These are phyloP conservation scores for Articulospora tetracladia DNA, from an alignment of 495 filamentous ascomycete species.

Conservation along the genomic window DNA sequence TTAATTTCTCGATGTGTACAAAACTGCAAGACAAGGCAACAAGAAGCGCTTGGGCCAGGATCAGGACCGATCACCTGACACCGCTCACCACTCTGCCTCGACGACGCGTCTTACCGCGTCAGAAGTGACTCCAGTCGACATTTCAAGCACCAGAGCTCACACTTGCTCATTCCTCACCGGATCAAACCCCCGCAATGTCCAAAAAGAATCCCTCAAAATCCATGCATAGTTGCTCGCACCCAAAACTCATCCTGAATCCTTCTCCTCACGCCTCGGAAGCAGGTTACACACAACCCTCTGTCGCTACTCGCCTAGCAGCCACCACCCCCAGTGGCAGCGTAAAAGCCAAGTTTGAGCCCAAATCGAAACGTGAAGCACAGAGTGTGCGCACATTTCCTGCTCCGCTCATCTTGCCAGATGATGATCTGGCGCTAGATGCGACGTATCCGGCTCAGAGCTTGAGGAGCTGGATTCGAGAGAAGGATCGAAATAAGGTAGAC, in stretches of 20 bases:
- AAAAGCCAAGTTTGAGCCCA: background rate
- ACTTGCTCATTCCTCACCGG: too few species aligned
- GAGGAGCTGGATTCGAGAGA: slow-evolving; percentile 45
- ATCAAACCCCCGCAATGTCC: too few species aligned
- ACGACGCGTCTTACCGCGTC: too few species aligned
- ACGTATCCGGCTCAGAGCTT: slow-evolving; percentile 54
- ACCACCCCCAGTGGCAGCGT: slow-evolving; percentile 4
- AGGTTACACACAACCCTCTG: slow-evolving; percentile 4
- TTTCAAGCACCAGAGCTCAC: too few species aligned
- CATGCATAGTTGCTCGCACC: background rate
- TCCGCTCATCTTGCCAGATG: slow-evolving; percentile 56
- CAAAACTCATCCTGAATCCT: background rate
- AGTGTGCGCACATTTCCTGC: slow-evolving; percentile 45
- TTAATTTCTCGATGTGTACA: too few species aligned
- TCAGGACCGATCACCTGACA: too few species aligned
- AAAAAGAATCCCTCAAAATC: background rate
- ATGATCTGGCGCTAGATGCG: slow-evolving; percentile 54
- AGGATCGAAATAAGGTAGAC: slow-evolving; percentile 49
- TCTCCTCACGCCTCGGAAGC: background rate
- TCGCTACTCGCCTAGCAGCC: slow-evolving; percentile 8
- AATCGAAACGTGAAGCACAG: background rate
- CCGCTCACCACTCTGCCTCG: too few species aligned
- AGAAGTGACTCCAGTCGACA: too few species aligned
- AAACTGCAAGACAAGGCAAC: too few species aligned
- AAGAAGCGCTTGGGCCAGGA: too few species aligned